Evolutionary conservation across 1,284 basidiomycete species (phyloP).

Genomic region (Irpex sp.): DNA sequence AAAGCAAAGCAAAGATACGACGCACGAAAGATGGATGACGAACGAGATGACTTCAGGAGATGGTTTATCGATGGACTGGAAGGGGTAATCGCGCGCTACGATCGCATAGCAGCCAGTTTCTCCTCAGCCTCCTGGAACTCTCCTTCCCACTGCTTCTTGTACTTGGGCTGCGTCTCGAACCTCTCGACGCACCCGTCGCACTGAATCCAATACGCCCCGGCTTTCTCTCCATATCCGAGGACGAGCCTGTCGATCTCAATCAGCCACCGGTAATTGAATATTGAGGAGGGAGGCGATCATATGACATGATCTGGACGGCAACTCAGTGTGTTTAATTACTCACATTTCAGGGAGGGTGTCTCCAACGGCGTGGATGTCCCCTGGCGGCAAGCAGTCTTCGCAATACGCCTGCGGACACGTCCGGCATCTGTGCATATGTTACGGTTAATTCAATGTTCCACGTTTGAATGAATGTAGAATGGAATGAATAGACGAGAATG

Average conservation of each 20-base stretch:
- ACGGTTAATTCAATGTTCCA: not conserved
- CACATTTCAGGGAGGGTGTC: conserved; percentile 56
- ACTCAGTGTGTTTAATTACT: conserved; percentile 19
- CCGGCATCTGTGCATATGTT: conserved; percentile 40
- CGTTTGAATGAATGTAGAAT: too few species aligned
- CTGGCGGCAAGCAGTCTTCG: conserved; percentile 53
- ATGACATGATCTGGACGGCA: not conserved
- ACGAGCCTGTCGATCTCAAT: conserved; percentile 29
- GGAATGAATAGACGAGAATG: too few species aligned
- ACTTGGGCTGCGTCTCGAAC: conserved; percentile 28
- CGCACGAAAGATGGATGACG: not conserved
- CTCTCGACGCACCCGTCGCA: conserved; percentile 42
- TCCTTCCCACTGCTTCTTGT: conserved; percentile 33
- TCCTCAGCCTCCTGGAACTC: conserved; percentile 33
- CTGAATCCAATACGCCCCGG: conserved; percentile 42
- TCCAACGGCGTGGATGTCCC: conserved; percentile 47
- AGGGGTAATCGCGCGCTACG: not conserved
- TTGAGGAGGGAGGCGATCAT: not conserved
- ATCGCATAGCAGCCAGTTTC: conserved; percentile 21
- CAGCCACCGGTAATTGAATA: not conserved
- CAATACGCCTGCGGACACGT: conserved; percentile 58
- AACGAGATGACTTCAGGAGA: not conserved
- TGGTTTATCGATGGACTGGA: not conserved
- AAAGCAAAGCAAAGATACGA: not conserved
- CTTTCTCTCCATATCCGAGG: conserved; percentile 33